A percentile compares a stretch with the other conserved stretches of the same genome.
phyloP scores from a whole-genome alignment of 176 grass and related monocot genomes.

The Zoysia japonica region DNA sequence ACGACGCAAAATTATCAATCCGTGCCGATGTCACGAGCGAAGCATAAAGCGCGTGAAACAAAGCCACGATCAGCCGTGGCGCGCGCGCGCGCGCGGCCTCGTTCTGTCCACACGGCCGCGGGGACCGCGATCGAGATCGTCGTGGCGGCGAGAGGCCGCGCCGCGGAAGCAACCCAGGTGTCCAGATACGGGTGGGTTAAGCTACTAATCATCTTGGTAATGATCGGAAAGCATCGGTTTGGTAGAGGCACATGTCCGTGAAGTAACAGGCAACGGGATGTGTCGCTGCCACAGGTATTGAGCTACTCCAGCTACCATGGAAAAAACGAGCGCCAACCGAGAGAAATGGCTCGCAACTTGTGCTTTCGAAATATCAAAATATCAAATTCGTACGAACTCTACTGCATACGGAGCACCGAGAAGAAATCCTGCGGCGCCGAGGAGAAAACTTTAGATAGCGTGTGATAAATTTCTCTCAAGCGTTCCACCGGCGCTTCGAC shows the following conservation, averaged over 20 bases:
- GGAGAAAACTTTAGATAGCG: too few species aligned
- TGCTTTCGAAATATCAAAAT: background rate
- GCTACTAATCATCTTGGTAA: background rate
- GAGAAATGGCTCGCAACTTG: background rate
- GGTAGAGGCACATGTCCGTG: conserved; percentile 20
- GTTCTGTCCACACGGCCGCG: background rate
- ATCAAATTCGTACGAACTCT: background rate
- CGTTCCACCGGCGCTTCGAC: background rate
- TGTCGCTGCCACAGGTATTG: conserved; percentile 6
- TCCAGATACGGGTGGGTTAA: background rate
- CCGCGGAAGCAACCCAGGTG: conserved; percentile 17
- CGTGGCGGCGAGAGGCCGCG: background rate
- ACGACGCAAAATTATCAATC: background rate
- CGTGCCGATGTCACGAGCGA: background rate
- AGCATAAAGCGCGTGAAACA: background rate
- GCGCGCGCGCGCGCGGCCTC: background rate
- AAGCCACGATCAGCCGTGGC: background rate
- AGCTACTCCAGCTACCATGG: background rate
- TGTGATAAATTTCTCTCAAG: background rate
- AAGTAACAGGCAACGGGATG: conserved; percentile 33
- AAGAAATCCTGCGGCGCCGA: background rate
- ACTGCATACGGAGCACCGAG: background rate
- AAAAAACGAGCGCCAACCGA: too few species aligned
- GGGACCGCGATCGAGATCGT: background rate
- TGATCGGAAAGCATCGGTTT: background rate